Base-by-base conservation (phyloP, 257 asterid genomes). In the Hygrophila difformis region DNA sequence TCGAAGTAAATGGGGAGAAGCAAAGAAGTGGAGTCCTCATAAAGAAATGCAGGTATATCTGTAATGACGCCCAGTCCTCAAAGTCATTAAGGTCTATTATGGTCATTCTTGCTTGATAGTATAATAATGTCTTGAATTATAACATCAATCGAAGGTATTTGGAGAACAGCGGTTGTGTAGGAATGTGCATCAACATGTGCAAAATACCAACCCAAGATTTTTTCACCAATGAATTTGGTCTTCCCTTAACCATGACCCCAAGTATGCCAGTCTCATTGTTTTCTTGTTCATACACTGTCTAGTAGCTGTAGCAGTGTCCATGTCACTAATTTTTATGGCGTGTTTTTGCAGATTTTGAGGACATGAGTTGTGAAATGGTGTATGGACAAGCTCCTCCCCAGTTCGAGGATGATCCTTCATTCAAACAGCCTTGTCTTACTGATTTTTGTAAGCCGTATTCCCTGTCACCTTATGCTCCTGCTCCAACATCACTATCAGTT, bases 151-250 rank as follows among this genome's bases (percentile, higher is more conserved):
- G n/a, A 43, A 84, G 95, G 95, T 84, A 89, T 64, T 39, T 85
- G 75, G 98, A 89, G 79, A 89, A 82, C 74, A 85, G 93, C 47
- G 94, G 96, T 0, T 89, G 98, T 45, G 92, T 85, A 19, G 98
- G 96, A 55, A 73, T 82, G 94, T 89, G 98, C 24, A 74, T 89
- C 12, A 89, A 89, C 63, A 79, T 89, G 94, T 89, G 98, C 71
- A 82, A 89, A 69, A 81, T 85, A 62, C 98, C 98, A 1, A 89
- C 98, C 1, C 98, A 89, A 63, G 94, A 85, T 55, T 89, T 89
- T 48, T 89, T 89, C 79, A 89, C 98, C 64, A 82, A 82, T 14
- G 96, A 89, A 55, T 89, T 82, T 62, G 96, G 98, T 49, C 98
- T 89, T 35, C 96, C 98, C 12, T 67, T 89, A 46, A 89, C 98